These are phyloP conservation scores for Xylaria arbuscula DNA, from an alignment of 2,329 filamentous ascomycete species.

Conservation along the genomic window DNA sequence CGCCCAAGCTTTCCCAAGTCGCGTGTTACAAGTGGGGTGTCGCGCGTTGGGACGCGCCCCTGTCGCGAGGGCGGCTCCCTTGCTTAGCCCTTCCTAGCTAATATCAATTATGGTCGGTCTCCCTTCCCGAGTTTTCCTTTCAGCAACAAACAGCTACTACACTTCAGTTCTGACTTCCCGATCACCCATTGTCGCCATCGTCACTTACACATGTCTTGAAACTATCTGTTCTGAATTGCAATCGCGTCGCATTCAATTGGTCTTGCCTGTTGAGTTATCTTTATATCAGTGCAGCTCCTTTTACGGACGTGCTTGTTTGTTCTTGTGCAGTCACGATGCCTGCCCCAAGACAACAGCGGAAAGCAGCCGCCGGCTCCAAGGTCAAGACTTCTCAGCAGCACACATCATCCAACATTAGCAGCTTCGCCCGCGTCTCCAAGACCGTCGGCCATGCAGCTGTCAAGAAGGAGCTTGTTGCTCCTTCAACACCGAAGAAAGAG, in stretches of 20 bases:
- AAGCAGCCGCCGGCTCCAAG: conserved; percentile 42
- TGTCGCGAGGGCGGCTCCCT: conserved; percentile 20
- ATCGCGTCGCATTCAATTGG: neutral
- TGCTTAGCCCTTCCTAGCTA: conserved; percentile 14
- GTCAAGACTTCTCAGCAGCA: conserved; percentile 43
- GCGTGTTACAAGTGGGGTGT: conserved; percentile 30
- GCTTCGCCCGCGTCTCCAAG: conserved; percentile 63
- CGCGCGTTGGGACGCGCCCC: conserved; percentile 28
- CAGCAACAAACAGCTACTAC: conserved; percentile 13
- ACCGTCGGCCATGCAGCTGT: conserved; percentile 46
- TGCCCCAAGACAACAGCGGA: conserved; percentile 47
- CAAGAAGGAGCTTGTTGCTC: conserved; percentile 51
- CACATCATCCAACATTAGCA: conserved; percentile 54
- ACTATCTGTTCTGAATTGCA: conserved; percentile 11
- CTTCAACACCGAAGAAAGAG: conserved; percentile 54
- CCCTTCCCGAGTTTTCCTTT: conserved; percentile 13
- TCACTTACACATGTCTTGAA: conserved; percentile 16
- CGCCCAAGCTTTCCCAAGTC: conserved; percentile 32
- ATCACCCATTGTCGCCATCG: conserved; percentile 11
- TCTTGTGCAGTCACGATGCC: conserved; percentile 44
- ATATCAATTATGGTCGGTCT: conserved; percentile 6
- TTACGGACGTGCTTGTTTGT: neutral
- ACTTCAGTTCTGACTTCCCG: conserved; percentile 13
- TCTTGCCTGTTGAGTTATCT: conserved; percentile 10
- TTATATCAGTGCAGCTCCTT: neutral